Conservation (phyloP, 2,329 filamentous ascomycete genomes). For the Colletotrichum sp. region DNA sequence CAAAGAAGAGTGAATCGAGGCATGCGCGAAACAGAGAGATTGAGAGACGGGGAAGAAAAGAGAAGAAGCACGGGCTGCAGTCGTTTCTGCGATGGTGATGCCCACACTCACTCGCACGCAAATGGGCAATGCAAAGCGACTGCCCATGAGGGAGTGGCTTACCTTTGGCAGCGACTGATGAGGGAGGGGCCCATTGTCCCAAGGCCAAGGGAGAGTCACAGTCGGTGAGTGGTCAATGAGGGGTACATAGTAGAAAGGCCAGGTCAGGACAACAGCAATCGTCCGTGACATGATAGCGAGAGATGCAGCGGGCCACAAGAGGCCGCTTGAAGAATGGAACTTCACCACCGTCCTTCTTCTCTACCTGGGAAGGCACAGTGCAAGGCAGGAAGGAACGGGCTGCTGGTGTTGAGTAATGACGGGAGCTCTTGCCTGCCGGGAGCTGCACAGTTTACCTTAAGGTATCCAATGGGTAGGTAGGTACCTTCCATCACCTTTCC, state of each 20-base stretch:
- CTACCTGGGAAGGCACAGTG: not conserved
- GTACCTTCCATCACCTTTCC: not conserved
- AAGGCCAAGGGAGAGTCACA: not conserved
- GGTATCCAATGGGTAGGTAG: not conserved
- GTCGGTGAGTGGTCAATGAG: not conserved
- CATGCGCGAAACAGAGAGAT: not conserved
- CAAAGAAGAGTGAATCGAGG: not conserved
- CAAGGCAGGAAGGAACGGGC: not conserved
- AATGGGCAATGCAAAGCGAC: not conserved
- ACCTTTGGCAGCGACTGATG: not conserved
- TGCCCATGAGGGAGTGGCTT: not conserved
- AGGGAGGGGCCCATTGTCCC: not conserved
- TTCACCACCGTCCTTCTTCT: not conserved
- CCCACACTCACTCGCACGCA: not conserved
- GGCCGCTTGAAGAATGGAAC: not conserved
- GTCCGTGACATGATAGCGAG: not conserved
- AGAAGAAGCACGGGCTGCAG: not conserved
- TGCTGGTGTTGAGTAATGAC: not conserved
- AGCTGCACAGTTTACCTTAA: not conserved
- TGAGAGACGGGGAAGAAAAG: not conserved
- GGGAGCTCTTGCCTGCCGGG: not conserved
- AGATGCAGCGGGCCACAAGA: constrained; percentile 8
- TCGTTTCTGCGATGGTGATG: not conserved
- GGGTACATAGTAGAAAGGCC: not conserved
- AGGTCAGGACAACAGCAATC: not conserved